Conservation (phyloP, 2,329 filamentous ascomycete species). For the Penicillium sp. region DNA sequence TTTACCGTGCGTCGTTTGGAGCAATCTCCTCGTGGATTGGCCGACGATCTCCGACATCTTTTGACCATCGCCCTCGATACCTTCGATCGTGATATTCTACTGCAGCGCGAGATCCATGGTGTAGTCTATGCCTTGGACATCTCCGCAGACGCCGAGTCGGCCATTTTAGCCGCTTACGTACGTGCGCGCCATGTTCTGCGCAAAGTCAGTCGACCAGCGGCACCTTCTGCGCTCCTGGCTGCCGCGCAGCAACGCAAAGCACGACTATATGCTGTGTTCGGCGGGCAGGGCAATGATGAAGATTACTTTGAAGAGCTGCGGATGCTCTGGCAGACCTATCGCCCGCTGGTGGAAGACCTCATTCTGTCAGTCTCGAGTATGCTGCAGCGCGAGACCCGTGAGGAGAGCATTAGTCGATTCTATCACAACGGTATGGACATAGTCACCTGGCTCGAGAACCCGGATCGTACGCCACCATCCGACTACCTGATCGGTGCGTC, state of each 20-base stretch:
- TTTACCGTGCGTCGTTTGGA: slow-evolving; percentile 9
- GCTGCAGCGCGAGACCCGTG: slow-evolving; percentile 5
- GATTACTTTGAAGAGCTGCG: slow-evolving; percentile 22
- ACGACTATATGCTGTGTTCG: slow-evolving; percentile 16
- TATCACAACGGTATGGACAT: slow-evolving; percentile 25
- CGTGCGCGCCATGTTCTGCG: slow-evolving; percentile 3
- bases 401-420: neutral
- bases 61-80: neutral
- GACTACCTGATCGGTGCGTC: slow-evolving; percentile 30
- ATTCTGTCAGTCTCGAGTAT: slow-evolving; percentile 1
- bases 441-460: slow-evolving; percentile 19
- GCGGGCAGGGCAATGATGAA: slow-evolving; percentile 25
- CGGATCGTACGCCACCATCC: slow-evolving; percentile 23
- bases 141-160: slow-evolving; percentile 1
- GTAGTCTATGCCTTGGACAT: slow-evolving; percentile 7
- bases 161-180: slow-evolving; percentile 2
- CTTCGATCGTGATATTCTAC: slow-evolving; percentile 8
- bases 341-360: slow-evolving; percentile 4
- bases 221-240: neutral
- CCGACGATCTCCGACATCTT: neutral
- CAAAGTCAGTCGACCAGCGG: neutral
- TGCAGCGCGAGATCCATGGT: slow-evolving; percentile 6
- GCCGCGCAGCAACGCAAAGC: neutral
- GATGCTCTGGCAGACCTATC: slow-evolving; percentile 19
- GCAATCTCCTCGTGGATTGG: neutral